These are phyloP conservation scores for Zymoseptoria crescenta DNA, from an alignment of 2,329 filamentous ascomycete species.

Conservation along the genomic window DNA sequence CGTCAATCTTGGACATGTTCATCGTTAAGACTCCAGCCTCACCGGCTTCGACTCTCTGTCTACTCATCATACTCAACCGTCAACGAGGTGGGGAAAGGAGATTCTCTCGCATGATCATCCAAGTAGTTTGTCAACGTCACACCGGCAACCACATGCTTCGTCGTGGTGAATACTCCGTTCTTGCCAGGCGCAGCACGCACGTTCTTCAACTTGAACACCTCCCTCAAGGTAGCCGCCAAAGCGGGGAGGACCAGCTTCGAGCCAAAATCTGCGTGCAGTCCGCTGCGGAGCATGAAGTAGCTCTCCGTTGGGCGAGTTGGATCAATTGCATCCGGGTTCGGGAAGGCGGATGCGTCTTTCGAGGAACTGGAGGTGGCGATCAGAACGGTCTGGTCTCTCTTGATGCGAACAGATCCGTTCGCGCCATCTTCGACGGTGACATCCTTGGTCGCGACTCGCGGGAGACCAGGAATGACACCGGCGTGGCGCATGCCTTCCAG, in stretches of 20 bases:
- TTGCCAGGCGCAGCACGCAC: constrained; percentile 32
- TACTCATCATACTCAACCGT: constrained; percentile 36
- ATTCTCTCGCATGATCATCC: constrained; percentile 42
- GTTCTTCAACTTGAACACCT: constrained; percentile 41
- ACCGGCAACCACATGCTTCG: constrained; percentile 41
- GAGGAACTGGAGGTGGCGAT: constrained; percentile 38
- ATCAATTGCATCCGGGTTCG: constrained; percentile 36
- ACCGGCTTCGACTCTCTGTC: background rate
- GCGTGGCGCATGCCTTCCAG: constrained; percentile 50
- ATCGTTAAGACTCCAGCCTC: background rate
- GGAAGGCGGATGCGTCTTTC: constrained; percentile 36
- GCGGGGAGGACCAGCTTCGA: constrained; percentile 33
- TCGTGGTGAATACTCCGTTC: constrained; percentile 35
- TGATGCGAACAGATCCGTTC: constrained; percentile 41
- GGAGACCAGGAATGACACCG: constrained; percentile 45
- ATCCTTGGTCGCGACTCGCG: constrained; percentile 42
- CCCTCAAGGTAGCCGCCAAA: constrained; percentile 36
- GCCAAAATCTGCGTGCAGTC: constrained; percentile 37
- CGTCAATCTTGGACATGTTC: background rate
- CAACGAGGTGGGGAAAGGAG: constrained; percentile 38
- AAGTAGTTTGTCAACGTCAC: constrained; percentile 43
- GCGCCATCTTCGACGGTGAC: constrained; percentile 38
- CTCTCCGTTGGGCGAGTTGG: constrained; percentile 36
- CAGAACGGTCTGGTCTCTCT: constrained; percentile 37
- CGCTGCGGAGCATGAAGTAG: constrained; percentile 32